Evolutionary conservation across 1,139 yeast species (phyloP).

Genomic region (Magnusiomyces ingens): DNA sequence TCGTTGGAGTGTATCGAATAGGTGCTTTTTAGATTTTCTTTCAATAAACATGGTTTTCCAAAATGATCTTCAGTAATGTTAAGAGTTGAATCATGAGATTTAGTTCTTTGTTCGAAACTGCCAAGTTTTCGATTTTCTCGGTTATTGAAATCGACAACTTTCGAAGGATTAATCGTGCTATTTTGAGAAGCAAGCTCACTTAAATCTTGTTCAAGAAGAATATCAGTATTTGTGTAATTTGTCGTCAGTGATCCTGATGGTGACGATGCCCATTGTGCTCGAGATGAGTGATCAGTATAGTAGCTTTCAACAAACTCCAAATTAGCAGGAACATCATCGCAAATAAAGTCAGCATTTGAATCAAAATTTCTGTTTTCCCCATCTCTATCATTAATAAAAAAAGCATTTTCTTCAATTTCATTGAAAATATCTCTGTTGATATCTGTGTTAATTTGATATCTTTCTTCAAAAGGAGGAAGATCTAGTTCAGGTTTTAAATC

Average conservation of each 20-base stretch:
- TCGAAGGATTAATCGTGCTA: slow-evolving; percentile 14
- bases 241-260: slow-evolving; percentile 18
- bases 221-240: slow-evolving; percentile 27
- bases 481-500: slow-evolving; percentile 65
- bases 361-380: slow-evolving; percentile 5
- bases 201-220: slow-evolving; percentile 33
- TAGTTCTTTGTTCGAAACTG: slow-evolving; percentile 26
- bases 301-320: slow-evolving; percentile 37
- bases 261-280: slow-evolving; percentile 22
- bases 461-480: slow-evolving; percentile 37
- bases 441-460: slow-evolving; percentile 22
- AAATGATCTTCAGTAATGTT: slow-evolving; percentile 47
- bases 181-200: slow-evolving; percentile 24
- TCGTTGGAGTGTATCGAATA: background rate
- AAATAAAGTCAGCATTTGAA: slow-evolving; percentile 21
- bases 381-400: slow-evolving; percentile 4
- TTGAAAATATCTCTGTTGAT: slow-evolving; percentile 41
- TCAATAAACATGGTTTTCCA: slow-evolving; percentile 16
- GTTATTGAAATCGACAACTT: slow-evolving; percentile 14
- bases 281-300: slow-evolving; percentile 25
- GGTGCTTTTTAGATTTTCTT: background rate
- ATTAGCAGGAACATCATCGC: slow-evolving; percentile 27
- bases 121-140: slow-evolving; percentile 15
- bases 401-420: slow-evolving; percentile 19
- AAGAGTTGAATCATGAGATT: slow-evolving; percentile 27